Conservation (phyloP, 768 basidiomycete genomes). For the Macrolepiota albuminosa region DNA sequence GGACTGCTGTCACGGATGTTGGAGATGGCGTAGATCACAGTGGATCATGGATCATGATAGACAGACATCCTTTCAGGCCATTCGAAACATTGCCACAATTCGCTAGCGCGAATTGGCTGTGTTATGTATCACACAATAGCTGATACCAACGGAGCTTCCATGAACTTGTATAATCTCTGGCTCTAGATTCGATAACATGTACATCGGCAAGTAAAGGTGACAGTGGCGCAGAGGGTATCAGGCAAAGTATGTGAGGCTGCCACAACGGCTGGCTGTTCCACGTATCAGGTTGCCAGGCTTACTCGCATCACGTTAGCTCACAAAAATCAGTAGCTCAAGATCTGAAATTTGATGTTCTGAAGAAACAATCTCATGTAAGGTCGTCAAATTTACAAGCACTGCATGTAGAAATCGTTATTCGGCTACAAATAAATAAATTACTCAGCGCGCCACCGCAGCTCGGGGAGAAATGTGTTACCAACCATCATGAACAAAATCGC, state of each 20-base stretch:
- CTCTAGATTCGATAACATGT: not conserved
- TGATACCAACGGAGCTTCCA: not conserved
- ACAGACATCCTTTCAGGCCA: not conserved
- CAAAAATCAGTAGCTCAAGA: not conserved
- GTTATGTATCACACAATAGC: not conserved
- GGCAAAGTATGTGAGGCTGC: no score
- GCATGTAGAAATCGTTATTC: not conserved
- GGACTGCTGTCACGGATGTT: not conserved
- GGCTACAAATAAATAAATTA: not conserved
- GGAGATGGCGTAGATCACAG: not conserved
- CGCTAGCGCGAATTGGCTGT: not conserved
- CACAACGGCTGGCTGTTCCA: not conserved
- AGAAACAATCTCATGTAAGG: not conserved
- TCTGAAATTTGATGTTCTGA: not conserved
- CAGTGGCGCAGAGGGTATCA: not conserved
- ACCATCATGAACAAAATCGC: not conserved
- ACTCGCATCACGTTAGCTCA: not conserved
- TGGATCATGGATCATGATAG: not conserved
- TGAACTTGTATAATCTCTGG: not conserved
- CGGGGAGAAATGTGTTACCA: no score
- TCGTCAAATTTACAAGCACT: not conserved
- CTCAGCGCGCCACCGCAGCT: no score
- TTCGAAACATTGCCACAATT: constrained; percentile 1
- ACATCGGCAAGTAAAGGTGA: not conserved
- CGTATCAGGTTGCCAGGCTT: not conserved